Conservation (phyloP, 495 filamentous ascomycete genomes). For the Neurospora cerealis region DNA sequence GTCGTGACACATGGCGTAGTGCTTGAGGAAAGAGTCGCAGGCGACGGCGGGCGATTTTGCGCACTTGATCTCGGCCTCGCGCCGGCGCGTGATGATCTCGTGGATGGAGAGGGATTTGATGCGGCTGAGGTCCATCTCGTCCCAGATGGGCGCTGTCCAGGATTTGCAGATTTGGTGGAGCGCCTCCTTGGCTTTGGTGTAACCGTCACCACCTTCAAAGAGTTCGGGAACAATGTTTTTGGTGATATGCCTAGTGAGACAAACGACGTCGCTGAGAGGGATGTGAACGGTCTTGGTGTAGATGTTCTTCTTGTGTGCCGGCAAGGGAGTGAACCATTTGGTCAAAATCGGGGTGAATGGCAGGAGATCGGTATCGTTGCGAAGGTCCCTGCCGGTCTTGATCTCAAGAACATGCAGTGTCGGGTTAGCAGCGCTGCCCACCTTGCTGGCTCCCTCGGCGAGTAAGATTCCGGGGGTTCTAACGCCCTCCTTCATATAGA, state of each 20-base stretch:
- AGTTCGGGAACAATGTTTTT: conserved; percentile 49
- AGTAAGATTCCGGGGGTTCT: conserved; percentile 71
- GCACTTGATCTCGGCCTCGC: conserved; percentile 46
- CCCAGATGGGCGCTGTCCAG: conserved; percentile 68
- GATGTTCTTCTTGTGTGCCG: conserved; percentile 49
- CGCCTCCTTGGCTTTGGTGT: conserved; percentile 44
- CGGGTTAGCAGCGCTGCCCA: conserved; percentile 46
- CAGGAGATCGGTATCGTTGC: conserved; percentile 68
- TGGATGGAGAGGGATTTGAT: conserved; percentile 71
- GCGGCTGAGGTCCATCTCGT: conserved; percentile 72
- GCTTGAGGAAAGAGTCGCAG: conserved; percentile 73
- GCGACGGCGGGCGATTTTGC: conserved; percentile 44
- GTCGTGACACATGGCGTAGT: conserved; percentile 90
- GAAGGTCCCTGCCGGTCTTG: conserved; percentile 44
- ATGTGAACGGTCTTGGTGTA: conserved; percentile 52
- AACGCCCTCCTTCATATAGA: conserved; percentile 60
- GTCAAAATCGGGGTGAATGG: conserved; percentile 66
- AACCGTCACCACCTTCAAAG: conserved; percentile 34
- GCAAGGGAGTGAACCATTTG: conserved; percentile 48
- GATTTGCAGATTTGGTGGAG: conserved; percentile 51
- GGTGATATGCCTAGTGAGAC: conserved; percentile 63
- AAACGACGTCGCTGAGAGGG: conserved; percentile 65
- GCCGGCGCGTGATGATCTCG: conserved; percentile 60
- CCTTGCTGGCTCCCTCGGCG: conserved; percentile 54
- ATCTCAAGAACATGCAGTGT: conserved; percentile 71